Conservation (phyloP, 768 basidiomycete genomes). For the Suillus paluster region DNA sequence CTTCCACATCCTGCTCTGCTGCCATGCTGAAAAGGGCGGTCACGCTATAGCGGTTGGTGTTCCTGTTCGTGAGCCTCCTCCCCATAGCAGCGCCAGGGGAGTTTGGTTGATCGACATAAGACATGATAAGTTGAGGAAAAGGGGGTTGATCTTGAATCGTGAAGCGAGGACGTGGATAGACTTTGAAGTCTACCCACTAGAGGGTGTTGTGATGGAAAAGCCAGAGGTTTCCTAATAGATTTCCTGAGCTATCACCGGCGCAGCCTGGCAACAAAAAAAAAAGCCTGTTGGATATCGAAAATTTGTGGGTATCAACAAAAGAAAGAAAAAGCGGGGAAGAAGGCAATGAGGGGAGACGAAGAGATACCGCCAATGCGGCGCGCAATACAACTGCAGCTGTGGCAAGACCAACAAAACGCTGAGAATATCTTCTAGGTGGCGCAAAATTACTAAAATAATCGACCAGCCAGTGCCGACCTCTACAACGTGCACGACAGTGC, state of each 20-base stretch:
- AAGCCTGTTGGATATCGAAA: conserved; percentile 20
- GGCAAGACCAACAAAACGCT: conserved; percentile 4
- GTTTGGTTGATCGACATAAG: conserved; percentile 62
- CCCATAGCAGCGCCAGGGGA: conserved; percentile 70
- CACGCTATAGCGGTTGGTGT: conserved; percentile 95
- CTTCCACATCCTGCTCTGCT: conserved; percentile 97
- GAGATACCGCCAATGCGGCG: conserved; percentile 4
- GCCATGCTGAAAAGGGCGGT: conserved; percentile 97
- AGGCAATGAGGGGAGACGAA: conserved; percentile 9
- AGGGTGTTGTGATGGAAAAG: neutral
- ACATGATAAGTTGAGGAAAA: conserved; percentile 42
- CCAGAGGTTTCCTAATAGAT: conserved; percentile 11
- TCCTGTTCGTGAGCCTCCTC: conserved; percentile 85
- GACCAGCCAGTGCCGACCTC: too few relatives aligned
- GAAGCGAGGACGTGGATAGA: conserved; percentile 12
- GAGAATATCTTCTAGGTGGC: conserved; percentile 3
- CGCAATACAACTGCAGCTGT: conserved; percentile 4
- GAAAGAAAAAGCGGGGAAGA: conserved; percentile 17
- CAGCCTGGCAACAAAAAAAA: conserved; percentile 27
- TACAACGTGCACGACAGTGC: too few relatives aligned
- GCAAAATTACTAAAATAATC: conserved; percentile 1
- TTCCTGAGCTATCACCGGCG: conserved; percentile 47
- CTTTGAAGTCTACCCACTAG: conserved; percentile 9
- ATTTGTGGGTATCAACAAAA: conserved; percentile 43
- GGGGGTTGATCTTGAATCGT: conserved; percentile 7